Conservation (phyloP, 2,329 filamentous ascomycete genomes). For the Sclerotinia trifoliorum region DNA sequence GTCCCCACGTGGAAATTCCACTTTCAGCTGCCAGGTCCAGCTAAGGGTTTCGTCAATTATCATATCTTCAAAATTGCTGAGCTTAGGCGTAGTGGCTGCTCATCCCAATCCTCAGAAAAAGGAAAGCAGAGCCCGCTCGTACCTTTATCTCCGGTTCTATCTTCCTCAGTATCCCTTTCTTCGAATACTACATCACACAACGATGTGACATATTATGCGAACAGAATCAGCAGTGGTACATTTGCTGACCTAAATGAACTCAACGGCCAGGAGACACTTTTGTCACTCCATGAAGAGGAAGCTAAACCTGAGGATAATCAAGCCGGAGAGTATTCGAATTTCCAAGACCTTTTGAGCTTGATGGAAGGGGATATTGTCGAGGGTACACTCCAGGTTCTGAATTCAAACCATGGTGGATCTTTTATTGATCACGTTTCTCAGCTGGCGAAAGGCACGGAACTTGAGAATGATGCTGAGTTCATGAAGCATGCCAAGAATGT, state of each 20-base stretch:
- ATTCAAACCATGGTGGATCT: conserved; percentile 12
- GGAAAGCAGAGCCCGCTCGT: neutral
- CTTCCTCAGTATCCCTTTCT: neutral
- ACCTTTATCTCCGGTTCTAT: neutral
- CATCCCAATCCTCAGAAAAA: neutral
- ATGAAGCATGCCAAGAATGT: conserved; percentile 20
- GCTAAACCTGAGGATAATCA: neutral
- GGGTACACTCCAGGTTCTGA: conserved; percentile 16
- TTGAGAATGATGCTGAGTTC: conserved; percentile 18
- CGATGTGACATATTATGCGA: neutral
- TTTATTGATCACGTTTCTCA: conserved; percentile 21
- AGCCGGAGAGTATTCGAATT: neutral
- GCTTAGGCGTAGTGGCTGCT: neutral
- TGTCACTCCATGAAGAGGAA: conserved; percentile 23
- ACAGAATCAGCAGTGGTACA: conserved; percentile 24
- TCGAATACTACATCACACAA: neutral
- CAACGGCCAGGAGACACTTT: conserved; percentile 14
- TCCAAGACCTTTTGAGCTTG: conserved; percentile 23
- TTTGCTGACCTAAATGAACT: conserved; percentile 22
- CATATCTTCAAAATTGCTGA: conserved; percentile 8
- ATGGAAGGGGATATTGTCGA: conserved; percentile 7
- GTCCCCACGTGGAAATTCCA: conserved; percentile 24
- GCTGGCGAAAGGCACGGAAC: conserved; percentile 6
- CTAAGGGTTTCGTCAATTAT: conserved; percentile 6
- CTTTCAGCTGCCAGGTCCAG: conserved; percentile 23